Percentiles rank a stretch among this genome's conserved stretches.
Conservation (phyloP, 1,284 basidiomycete species). For the Apiotrichum gamsii region DNA sequence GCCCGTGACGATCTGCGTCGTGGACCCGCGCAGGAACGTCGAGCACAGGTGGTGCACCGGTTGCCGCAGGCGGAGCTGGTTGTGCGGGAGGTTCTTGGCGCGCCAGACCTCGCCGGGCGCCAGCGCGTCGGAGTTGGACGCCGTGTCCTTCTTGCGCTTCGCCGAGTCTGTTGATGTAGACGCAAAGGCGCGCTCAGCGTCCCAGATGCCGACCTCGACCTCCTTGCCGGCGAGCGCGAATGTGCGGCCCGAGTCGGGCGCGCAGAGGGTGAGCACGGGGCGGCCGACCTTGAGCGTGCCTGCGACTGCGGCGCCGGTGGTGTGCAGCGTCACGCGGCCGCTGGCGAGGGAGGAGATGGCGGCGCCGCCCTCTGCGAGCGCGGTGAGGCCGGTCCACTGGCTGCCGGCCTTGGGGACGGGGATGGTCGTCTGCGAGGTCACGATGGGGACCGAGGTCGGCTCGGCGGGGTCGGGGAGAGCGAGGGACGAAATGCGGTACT, state of each 20-base stretch:
- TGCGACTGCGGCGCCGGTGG: not conserved
- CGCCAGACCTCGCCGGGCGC: conserved; percentile 56
- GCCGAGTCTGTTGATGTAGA: too few species aligned
- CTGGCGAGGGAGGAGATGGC: conserved; percentile 39
- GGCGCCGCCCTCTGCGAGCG: conserved; percentile 19
- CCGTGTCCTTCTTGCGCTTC: conserved; percentile 62
- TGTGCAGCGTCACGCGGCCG: conserved; percentile 29
- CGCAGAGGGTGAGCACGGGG: conserved; percentile 44
- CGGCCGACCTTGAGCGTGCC: conserved; percentile 15
- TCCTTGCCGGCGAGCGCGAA: conserved; percentile 84
- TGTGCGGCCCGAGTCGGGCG: conserved; percentile 51
- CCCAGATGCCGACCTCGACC: conserved; percentile 77
- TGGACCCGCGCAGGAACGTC: conserved; percentile 49
- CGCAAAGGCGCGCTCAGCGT: conserved; percentile 62
- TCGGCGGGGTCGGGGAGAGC: conserved; percentile 18
- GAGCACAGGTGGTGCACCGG: conserved; percentile 69
- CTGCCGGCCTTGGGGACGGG: conserved; percentile 9
- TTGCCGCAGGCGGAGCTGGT: conserved; percentile 67
- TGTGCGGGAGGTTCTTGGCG: conserved; percentile 56
- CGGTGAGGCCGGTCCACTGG: conserved; percentile 14
- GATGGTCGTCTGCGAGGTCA: conserved; percentile 7
- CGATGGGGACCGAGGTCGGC: conserved; percentile 5
- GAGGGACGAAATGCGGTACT: conserved; percentile 32
- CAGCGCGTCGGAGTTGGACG: too few species aligned
- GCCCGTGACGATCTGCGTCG: conserved; percentile 58